These are phyloP conservation scores for Simplicillium aogashimaense DNA, from an alignment of 2,329 filamentous ascomycete genomes.

Conservation along the genomic window DNA sequence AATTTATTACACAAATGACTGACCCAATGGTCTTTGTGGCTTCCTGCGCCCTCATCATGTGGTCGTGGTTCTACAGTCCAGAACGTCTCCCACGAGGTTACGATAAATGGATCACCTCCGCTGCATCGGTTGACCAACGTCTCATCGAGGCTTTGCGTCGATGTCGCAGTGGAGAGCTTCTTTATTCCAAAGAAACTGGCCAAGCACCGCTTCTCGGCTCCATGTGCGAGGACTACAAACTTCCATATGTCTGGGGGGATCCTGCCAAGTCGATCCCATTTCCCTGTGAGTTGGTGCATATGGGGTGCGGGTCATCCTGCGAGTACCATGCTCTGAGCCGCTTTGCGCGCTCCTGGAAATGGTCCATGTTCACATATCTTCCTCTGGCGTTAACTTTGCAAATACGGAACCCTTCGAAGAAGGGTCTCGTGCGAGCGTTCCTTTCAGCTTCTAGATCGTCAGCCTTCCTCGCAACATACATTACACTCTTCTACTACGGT, in stretches of 20 bases:
- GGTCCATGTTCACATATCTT: slow-evolving; percentile 67
- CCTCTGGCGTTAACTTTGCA: slow-evolving; percentile 62
- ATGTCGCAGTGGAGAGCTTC: slow-evolving; percentile 50
- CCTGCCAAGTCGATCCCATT: slow-evolving; percentile 60
- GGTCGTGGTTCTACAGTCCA: slow-evolving; percentile 76
- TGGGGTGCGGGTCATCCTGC: slow-evolving; percentile 63
- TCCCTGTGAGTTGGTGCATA: slow-evolving; percentile 77
- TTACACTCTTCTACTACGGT: slow-evolving; percentile 74
- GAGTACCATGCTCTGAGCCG: slow-evolving; percentile 63
- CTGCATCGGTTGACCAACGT: slow-evolving; percentile 64
- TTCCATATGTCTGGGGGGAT: slow-evolving; percentile 64
- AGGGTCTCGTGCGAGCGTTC: slow-evolving; percentile 41
- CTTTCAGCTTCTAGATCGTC: slow-evolving; percentile 60
- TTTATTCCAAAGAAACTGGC: slow-evolving; percentile 66
- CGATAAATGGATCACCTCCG: slow-evolving; percentile 71
- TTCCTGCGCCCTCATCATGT: slow-evolving; percentile 73
- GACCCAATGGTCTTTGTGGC: slow-evolving; percentile 63
- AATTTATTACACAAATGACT: slow-evolving; percentile 26
- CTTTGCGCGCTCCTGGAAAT: slow-evolving; percentile 59
- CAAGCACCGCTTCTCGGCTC: slow-evolving; percentile 56
- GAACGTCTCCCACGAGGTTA: slow-evolving; percentile 62
- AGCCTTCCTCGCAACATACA: slow-evolving; percentile 67
- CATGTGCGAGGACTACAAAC: slow-evolving; percentile 63
- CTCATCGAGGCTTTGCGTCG: slow-evolving; percentile 65
- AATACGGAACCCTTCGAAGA: slow-evolving; percentile 34